These are phyloP conservation scores for Withania somnifera DNA, from an alignment of 305 asterid genomes.

Conservation along the genomic window DNA sequence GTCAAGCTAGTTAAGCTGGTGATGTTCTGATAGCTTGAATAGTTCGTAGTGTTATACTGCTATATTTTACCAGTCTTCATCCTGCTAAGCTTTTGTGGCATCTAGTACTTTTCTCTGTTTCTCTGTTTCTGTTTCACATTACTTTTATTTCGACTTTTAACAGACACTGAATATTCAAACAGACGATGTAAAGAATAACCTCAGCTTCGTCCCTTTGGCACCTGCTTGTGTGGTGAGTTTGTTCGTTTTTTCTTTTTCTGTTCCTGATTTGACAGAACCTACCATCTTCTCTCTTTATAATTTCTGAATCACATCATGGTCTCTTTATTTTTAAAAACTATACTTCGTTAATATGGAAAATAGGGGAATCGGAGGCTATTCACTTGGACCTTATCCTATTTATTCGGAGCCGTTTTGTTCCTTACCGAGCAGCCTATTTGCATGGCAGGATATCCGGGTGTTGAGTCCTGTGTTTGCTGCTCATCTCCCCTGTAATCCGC, in stretches of 20 bases:
- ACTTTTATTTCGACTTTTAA: slow-evolving; percentile 4
- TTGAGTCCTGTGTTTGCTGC: slow-evolving; percentile 79
- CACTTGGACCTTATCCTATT: neutral
- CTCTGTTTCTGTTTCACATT: neutral
- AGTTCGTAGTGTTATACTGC: neutral
- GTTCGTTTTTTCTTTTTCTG: neutral
- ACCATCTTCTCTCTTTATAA: neutral
- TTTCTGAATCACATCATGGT: neutral
- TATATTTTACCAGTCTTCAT: neutral
- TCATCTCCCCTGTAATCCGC: slow-evolving; percentile 68
- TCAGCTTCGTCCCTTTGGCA: slow-evolving; percentile 82
- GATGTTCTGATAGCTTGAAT: neutral
- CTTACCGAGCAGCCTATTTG: neutral
- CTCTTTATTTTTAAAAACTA: neutral
- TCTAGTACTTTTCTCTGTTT: neutral
- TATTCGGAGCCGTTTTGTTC: neutral
- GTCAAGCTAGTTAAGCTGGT: neutral
- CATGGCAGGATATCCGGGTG: slow-evolving; percentile 69
- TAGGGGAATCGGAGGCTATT: neutral
- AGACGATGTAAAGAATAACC: slow-evolving; percentile 57
- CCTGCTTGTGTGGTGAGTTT: slow-evolving; percentile 95
- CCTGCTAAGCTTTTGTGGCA: neutral
- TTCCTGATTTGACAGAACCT: neutral
- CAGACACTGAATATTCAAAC: slow-evolving; percentile 69
- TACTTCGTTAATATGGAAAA: neutral